Conservation (phyloP, 2,329 filamentous ascomycete genomes). For the Colletotrichum musicola region DNA sequence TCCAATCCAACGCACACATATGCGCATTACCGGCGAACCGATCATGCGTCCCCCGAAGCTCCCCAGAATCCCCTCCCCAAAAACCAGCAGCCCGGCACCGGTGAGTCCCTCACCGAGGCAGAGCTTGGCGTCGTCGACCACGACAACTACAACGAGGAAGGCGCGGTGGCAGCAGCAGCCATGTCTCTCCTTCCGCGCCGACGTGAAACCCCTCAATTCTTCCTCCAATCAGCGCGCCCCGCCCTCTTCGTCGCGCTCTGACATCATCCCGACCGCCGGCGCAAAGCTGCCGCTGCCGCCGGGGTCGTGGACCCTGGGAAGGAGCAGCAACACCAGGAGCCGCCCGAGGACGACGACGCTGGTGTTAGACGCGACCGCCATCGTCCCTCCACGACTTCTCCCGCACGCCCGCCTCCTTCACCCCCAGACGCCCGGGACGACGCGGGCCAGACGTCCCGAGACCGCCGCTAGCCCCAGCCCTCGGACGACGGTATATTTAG, state of each 20-base stretch:
- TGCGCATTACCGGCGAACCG: neutral
- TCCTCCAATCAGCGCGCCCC: constrained; percentile 37
- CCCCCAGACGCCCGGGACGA: constrained; percentile 21
- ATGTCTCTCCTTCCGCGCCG: neutral
- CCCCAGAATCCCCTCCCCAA: constrained; percentile 17
- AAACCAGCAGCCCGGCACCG: constrained; percentile 12
- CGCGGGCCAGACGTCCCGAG: constrained; percentile 18
- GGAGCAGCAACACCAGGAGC: neutral
- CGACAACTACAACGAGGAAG: neutral
- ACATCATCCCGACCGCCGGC: constrained; percentile 40
- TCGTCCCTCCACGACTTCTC: constrained; percentile 6
- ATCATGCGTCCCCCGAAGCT: constrained; percentile 18
- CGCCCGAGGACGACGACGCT: neutral
- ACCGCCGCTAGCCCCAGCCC: constrained; percentile 5
- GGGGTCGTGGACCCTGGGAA: neutral
- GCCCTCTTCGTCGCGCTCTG: constrained; percentile 22
- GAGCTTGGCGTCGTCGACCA: neutral
- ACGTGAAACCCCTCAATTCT: constrained; percentile 37
- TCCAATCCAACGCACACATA: constrained; percentile 5
- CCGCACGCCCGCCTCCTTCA: neutral
- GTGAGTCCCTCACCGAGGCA: constrained; percentile 4
- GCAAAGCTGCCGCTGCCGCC: constrained; percentile 12
- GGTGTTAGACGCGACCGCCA: neutral
- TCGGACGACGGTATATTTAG: constrained; percentile 23
- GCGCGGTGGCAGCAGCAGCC: neutral